Evolutionary conservation across 768 basidiomycete genomes (phyloP).

Genomic region (Clitopilus passeckerianus): DNA sequence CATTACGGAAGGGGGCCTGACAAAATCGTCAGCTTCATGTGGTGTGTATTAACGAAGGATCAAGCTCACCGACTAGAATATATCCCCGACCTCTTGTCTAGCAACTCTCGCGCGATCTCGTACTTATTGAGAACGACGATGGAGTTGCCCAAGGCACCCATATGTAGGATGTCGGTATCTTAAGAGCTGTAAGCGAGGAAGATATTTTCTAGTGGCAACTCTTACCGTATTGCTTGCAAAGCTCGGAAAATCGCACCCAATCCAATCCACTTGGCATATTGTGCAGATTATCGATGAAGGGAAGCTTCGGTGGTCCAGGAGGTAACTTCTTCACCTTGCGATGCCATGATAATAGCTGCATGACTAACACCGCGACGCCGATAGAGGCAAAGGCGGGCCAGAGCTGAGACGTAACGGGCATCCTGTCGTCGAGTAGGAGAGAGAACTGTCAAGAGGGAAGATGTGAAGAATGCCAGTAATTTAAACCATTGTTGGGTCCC

Average conservation of each 20-base stretch:
- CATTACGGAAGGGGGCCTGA: conserved; percentile 8
- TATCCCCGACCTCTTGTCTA: conserved; percentile 15
- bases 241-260: conserved; percentile 10
- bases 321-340: conserved; percentile 3
- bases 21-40: neutral
- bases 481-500: too few species aligned
- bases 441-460: too few species aligned
- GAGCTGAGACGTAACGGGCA: too few species aligned
- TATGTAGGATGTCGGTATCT: conserved; percentile 19
- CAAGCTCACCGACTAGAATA: conserved; percentile 15
- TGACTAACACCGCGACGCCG: neutral
- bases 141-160: conserved; percentile 12
- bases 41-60: neutral
- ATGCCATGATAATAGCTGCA: neutral
- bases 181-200: neutral
- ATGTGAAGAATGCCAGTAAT: too few species aligned
- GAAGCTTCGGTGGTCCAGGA: conserved; percentile 7
- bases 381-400: too few species aligned
- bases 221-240: conserved; percentile 9
- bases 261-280: conserved; percentile 4
- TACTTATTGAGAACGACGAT: conserved; percentile 17
- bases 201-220: neutral
- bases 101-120: conserved; percentile 15
- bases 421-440: too few species aligned
- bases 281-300: conserved; percentile 9